phyloP scores from a whole-genome alignment of 2,329 filamentous ascomycete species.

The Cladosporium austrohemisphaericum region DNA sequence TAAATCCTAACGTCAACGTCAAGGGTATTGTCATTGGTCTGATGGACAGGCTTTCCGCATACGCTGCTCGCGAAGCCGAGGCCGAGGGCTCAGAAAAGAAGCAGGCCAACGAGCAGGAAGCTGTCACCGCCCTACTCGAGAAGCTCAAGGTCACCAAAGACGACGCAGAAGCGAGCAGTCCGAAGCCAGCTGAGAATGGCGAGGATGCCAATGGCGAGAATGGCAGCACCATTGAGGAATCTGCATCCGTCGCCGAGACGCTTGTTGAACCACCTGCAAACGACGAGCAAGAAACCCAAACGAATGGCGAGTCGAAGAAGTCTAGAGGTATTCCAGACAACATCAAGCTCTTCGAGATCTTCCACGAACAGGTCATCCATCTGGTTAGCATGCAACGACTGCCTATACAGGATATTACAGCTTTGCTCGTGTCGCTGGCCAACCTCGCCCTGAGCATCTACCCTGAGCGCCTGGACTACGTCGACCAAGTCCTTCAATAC shows the following conservation, averaged over 20 bases:
- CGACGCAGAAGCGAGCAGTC: conserved; percentile 29
- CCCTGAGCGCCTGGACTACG: conserved; percentile 85
- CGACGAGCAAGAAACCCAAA: conserved; percentile 34
- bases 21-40: conserved; percentile 97
- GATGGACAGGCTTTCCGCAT: conserved; percentile 93
- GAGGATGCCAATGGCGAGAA: conserved; percentile 31
- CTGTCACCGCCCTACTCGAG: conserved; percentile 72
- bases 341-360: conserved; percentile 92
- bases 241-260: conserved; percentile 1
- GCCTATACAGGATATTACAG: conserved; percentile 91
- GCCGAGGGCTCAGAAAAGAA: conserved; percentile 66
- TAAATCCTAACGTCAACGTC: conserved; percentile 96
- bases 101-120: conserved; percentile 78
- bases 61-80: conserved; percentile 83
- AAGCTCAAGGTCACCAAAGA: conserved; percentile 69
- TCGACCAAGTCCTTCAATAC: conserved; percentile 89
- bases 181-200: conserved; percentile 26
- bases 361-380: conserved; percentile 93
- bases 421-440: conserved; percentile 84
- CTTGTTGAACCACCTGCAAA: conserved; percentile 26
- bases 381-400: conserved; percentile 87
- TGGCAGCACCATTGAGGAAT: conserved; percentile 27
- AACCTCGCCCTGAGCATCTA: conserved; percentile 97
- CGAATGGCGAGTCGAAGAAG: conserved; percentile 44
- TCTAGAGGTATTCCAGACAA: conserved; percentile 63